Evolutionary conservation across 2,329 filamentous ascomycete species (phyloP), one percentile per base, ranked within the genome.

Genomic region (Diplocarpon rosae): DNA sequence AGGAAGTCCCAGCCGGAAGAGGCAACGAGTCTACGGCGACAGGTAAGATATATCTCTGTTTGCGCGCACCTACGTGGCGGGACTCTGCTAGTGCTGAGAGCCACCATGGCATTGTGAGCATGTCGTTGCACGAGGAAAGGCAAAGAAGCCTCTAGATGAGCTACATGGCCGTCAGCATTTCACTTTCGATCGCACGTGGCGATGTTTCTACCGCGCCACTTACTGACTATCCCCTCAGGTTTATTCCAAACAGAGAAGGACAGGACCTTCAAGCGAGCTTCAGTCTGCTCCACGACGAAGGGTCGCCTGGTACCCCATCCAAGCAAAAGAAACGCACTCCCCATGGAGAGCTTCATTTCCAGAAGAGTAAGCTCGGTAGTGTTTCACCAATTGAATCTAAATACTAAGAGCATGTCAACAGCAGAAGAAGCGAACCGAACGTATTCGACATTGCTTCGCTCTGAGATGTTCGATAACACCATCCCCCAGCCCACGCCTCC

Each of bases 401-500:
- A 20, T 30, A 14, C 38, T 50, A n/a, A 52, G 30, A 20, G 11
- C 12, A 16, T 44, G 34, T 41, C 14, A 43, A 16, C 57, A 80
- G 89, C 85, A 39, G 89, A 95, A 66, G 88, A 96, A 72, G 92
- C 92, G 38, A 95, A 98, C 58, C 78, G 85, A 47, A 95, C 86
- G 15, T 98, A 90, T 63, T 93, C 88, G 24, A 83, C 80, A 15
- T 70, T 98, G 6, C 70, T 98, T 45, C 83, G 92, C 45, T 83
- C 86, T 42, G 92, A 98, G 65, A 76, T 98, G 48, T 98, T 98
- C 62, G 90, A 95, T 58, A 78, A 77, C 55, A 85, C 87, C 24
- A 81, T 96, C 49, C 89, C 92, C 8, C 90, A 95, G 63, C 72
- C 79, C 29, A 77, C 85, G 31, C 72, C 83, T 31, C 72, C 80